Evolutionary conservation across 176 grass and related monocot genomes (phyloP).

Genomic region (Tillandsia fasciculata): DNA sequence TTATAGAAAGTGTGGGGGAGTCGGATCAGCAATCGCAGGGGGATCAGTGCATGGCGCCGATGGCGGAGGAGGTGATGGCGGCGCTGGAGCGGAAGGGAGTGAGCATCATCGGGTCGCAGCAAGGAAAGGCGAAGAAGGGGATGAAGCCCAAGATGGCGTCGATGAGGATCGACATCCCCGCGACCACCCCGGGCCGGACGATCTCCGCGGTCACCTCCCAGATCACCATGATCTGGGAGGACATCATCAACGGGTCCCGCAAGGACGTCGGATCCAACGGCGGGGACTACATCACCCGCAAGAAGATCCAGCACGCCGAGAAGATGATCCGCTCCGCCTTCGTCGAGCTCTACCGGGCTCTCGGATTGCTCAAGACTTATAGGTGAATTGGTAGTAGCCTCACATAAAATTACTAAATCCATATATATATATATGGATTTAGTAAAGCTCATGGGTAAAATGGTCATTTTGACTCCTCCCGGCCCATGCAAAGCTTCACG

Average conservation of each 20-base stretch:
- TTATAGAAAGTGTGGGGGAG: not conserved
- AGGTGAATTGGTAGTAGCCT: conserved; percentile 24
- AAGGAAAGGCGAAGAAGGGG: conserved; percentile 58
- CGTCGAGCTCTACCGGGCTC: conserved; percentile 73
- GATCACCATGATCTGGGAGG: conserved; percentile 78
- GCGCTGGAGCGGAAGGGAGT: conserved; percentile 85
- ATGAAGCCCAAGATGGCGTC: conserved; percentile 20
- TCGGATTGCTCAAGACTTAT: conserved; percentile 78
- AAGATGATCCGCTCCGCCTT: conserved; percentile 84
- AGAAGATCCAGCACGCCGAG: conserved; percentile 93
- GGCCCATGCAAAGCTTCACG: too few species aligned
- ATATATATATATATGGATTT: too few species aligned
- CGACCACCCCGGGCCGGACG: conserved; percentile 45
- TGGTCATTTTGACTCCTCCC: too few species aligned
- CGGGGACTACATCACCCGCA: conserved; percentile 53
- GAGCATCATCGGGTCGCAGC: conserved; percentile 47
- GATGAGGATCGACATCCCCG: conserved; percentile 81
- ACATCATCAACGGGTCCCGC: conserved; percentile 67
- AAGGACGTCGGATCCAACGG: conserved; percentile 48
- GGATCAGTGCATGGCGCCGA: conserved; percentile 29
- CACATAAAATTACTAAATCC: too few species aligned
- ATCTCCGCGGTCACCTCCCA: not conserved
- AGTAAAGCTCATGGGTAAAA: too few species aligned
- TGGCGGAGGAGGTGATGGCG: conserved; percentile 84
- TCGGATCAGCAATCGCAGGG: conserved; percentile 18